Evolutionary conservation across 495 filamentous ascomycete genomes (phyloP), one percentile per base, ranked within the genome.

Genomic region (Lasiosphaeria miniovina): DNA sequence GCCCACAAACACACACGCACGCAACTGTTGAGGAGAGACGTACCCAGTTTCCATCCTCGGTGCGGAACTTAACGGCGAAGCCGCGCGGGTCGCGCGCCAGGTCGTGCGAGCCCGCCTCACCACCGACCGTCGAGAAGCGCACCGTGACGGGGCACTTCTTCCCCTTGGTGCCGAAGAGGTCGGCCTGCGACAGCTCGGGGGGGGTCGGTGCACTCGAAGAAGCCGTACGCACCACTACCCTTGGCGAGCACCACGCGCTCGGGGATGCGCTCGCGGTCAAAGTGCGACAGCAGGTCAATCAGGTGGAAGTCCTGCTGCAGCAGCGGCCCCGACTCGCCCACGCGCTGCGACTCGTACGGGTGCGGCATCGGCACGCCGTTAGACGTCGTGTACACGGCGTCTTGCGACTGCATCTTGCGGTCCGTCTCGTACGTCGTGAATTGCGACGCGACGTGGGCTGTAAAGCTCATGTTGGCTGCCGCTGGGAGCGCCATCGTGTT

Each of bases 61-160:
- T 93, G 62, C 90, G 89, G 79, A 93, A 90, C 75, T 90, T 91
- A 71, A 88, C 75, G 41, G 86, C 80, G 60, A 89, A 89, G 0
- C 88, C 88, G 54, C 85, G 77, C 11, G 86, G 85, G 65, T 91
- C 86, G 7, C 88, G 81, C 2, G 83, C 83, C 50, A 80, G 82
- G 65, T 90, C 88, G 31, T 84, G 61, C 6, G 86, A 89, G 34
- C 86, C 88, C 63, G 83, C 82, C 70, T 89, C 87, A 50, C 83
- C 83, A 63, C 82, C 86, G 10, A 89, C 86, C n/a, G 88, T 91
- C 1, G 87, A 90, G 73, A 90, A 88, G 6, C 88, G 86, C 15
- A 77, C 78, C 34, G 86, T 76, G 49, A 80, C 65, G 52, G 82
- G 79, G 35, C 86, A 89, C 75, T 90, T 88, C 72, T 88, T 87